Conservation (phyloP, 768 basidiomycete species). For the Rhizopogon roseolus region DNA sequence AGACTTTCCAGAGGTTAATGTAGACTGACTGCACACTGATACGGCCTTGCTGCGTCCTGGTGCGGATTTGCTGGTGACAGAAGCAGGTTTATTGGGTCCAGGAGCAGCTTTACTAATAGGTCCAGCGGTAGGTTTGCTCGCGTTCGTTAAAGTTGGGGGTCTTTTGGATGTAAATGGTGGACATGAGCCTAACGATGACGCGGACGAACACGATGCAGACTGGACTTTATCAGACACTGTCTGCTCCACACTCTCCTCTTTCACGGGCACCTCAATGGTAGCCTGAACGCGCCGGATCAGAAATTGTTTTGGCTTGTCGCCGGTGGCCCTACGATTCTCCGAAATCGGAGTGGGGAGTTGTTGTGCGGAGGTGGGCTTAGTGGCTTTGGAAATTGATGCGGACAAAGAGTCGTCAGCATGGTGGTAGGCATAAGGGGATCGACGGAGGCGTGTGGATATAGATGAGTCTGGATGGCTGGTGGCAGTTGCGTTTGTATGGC, state of each 20-base stretch:
- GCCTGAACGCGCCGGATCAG: constrained; percentile 65
- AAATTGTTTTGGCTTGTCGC: constrained; percentile 15
- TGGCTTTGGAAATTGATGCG: constrained; percentile 24
- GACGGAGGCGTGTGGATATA: constrained; percentile 20
- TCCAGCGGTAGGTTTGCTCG: constrained; percentile 1
- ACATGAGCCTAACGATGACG: constrained; percentile 9
- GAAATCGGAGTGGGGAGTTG: constrained; percentile 28
- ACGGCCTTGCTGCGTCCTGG: not conserved
- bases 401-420: constrained; percentile 24
- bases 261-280: constrained; percentile 51
- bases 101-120: not conserved
- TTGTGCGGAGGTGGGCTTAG: constrained; percentile 13
- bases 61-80: constrained; percentile 1
- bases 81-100: constrained; percentile 1
- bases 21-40: not conserved
- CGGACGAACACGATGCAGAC: constrained; percentile 10
- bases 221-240: constrained; percentile 16
- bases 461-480: constrained; percentile 20
- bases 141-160: not conserved
- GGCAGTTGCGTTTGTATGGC: constrained; percentile 8
- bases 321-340: constrained; percentile 15
- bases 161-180: constrained; percentile 2
- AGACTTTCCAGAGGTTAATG: not conserved
- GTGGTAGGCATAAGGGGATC: constrained; percentile 13
- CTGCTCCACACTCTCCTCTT: constrained; percentile 53